Conservation (phyloP, 345 rosid species). For the Gossypium thurberi region DNA sequence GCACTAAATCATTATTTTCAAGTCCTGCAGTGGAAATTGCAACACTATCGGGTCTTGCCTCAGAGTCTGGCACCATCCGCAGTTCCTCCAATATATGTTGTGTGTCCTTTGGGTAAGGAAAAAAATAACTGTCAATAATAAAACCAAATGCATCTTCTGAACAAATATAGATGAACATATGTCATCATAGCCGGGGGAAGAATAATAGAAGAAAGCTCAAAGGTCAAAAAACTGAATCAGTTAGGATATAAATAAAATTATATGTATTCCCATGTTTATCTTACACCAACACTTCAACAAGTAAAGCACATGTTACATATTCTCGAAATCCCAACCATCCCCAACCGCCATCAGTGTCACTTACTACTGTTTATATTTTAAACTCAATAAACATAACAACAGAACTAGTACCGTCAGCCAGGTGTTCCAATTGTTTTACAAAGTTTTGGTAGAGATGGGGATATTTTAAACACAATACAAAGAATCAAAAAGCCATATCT, state of each 20-base stretch:
- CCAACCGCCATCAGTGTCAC: neutral
- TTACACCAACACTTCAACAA: neutral
- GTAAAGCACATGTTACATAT: neutral
- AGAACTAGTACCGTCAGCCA: neutral
- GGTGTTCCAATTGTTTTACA: neutral
- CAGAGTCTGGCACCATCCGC: constrained; percentile 17
- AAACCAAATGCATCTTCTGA: neutral
- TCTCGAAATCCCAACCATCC: neutral
- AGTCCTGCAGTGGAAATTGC: constrained; percentile 14
- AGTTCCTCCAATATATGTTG: constrained; percentile 17
- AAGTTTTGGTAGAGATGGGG: neutral
- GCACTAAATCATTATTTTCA: constrained; percentile 50
- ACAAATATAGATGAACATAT: neutral
- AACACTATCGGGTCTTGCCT: constrained; percentile 25
- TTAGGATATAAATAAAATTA: neutral
- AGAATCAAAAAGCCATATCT: neutral
- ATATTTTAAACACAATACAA: neutral
- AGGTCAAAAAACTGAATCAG: neutral
- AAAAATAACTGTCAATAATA: neutral
- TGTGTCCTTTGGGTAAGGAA: constrained; percentile 16
- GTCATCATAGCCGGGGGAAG: neutral
- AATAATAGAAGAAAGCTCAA: neutral
- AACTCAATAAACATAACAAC: neutral
- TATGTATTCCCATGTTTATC: neutral
- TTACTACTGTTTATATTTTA: constrained; percentile 2